These are phyloP conservation scores for Coemansia sp. DNA, from an alignment of 192 early-diverging fungal genomes.

Conservation along the genomic window DNA sequence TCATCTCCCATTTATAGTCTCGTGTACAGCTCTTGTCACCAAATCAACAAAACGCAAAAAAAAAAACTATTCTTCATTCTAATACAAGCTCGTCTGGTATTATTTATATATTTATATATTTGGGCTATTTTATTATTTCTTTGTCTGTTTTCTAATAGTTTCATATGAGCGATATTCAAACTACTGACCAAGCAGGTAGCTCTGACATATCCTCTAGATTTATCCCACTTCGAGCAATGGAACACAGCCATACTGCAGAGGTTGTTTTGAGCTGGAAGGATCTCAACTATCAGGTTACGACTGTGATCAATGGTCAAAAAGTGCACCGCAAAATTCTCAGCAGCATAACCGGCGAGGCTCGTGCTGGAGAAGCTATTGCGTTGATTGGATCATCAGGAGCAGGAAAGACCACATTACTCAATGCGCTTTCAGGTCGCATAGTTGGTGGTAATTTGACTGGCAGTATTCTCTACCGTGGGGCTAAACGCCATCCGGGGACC, in stretches of 20 bases:
- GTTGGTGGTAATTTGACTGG: conserved; percentile 59
- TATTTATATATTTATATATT: background rate
- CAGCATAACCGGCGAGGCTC: conserved; percentile 69
- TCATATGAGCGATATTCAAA: background rate
- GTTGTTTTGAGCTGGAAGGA: conserved; percentile 44
- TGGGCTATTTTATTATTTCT: background rate
- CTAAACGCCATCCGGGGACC: conserved; percentile 41
- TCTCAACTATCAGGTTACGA: conserved; percentile 42
- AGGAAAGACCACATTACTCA: conserved; percentile 87
- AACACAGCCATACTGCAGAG: conserved; percentile 10
- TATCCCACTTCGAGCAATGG: background rate
- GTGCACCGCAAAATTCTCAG: conserved; percentile 59
- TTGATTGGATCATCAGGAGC: conserved; percentile 93
- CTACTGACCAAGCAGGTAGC: background rate
- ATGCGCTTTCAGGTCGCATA: conserved; percentile 71
- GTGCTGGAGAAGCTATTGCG: conserved; percentile 73
- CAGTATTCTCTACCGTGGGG: conserved; percentile 56
- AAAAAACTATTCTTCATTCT: background rate
- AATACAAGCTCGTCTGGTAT: background rate
- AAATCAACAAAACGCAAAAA: background rate
- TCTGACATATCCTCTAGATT: background rate
- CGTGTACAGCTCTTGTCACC: background rate
- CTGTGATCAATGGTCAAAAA: conserved; percentile 24
- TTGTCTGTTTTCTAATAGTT: background rate
- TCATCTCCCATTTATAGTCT: background rate